Evolutionary conservation across 306 rosid species (phyloP).

Genomic region (Adenanthera pavonina): DNA sequence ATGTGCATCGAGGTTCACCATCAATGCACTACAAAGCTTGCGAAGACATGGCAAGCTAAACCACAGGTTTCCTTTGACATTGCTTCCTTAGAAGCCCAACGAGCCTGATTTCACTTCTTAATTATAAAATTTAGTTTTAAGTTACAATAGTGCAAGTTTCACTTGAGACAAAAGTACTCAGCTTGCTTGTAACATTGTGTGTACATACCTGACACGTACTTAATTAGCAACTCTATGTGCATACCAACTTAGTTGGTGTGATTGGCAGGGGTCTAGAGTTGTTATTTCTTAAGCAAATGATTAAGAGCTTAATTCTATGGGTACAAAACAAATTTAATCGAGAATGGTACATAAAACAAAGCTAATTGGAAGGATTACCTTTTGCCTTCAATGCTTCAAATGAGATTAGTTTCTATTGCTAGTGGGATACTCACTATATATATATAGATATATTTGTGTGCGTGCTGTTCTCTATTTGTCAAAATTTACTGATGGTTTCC

Average conservation of each 20-base stretch:
- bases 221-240: not conserved
- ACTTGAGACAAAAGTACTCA: not conserved
- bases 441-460: not conserved
- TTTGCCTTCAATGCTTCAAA: too few relatives aligned
- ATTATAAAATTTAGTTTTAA: not conserved
- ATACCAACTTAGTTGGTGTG: not conserved
- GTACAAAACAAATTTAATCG: too few relatives aligned
- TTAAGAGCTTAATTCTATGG: too few relatives aligned
- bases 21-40: not conserved
- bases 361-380: too few relatives aligned
- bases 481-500: too few relatives aligned
- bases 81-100: slow-evolving; percentile 52
- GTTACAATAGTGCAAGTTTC: not conserved
- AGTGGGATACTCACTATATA: too few relatives aligned
- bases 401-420: too few relatives aligned
- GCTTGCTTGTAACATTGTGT: not conserved
- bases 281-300: too few relatives aligned
- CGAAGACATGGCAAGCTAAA: slow-evolving; percentile 13
- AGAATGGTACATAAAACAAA: too few relatives aligned
- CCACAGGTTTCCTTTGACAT: slow-evolving; percentile 26
- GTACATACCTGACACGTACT: not conserved
- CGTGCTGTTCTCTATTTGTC: too few relatives aligned
- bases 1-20: slow-evolving; percentile 10
- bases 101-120: slow-evolving; percentile 58
- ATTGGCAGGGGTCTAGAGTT: too few relatives aligned